Conservation (phyloP, 2,329 filamentous ascomycete genomes). For the Teratosphaeria epicoccoides region DNA sequence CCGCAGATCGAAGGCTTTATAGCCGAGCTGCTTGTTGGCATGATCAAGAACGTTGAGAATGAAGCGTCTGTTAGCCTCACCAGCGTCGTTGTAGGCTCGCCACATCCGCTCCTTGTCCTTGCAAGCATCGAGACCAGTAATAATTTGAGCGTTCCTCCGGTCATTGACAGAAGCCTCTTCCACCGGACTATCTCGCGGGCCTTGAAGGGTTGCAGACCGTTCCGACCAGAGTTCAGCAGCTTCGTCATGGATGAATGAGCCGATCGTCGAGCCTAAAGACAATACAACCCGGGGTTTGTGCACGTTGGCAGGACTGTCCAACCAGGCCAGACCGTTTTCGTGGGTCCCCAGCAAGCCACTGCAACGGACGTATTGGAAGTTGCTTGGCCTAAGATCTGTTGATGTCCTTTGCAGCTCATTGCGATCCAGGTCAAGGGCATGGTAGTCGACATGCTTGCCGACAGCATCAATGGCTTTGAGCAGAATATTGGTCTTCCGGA, state of each 20-base stretch:
- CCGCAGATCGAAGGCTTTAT: background rate
- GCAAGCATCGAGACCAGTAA: conserved; percentile 1
- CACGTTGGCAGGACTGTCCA: background rate
- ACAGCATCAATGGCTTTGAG: conserved; percentile 1
- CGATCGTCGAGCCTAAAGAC: conserved; percentile 1
- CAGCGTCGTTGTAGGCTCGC: background rate
- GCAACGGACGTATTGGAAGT: background rate
- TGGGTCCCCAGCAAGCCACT: background rate
- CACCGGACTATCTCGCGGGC: background rate
- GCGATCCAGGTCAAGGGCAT: conserved; percentile 1
- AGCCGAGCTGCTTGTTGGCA: background rate
- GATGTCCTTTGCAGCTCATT: background rate
- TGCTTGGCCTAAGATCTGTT: background rate
- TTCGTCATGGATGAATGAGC: background rate
- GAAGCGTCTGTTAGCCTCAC: background rate
- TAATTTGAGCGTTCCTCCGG: background rate
- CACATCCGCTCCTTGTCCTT: background rate
- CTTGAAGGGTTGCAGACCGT: background rate
- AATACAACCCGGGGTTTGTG: background rate
- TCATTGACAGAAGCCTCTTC: background rate
- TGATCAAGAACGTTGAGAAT: background rate
- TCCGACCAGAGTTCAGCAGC: background rate
- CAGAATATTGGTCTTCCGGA: conserved; percentile 1
- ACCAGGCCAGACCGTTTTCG: background rate
- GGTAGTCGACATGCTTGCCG: background rate